These are phyloP conservation scores for Neonectria magnoliae DNA, from an alignment of 2,329 filamentous ascomycete species.

Conservation along the genomic window DNA sequence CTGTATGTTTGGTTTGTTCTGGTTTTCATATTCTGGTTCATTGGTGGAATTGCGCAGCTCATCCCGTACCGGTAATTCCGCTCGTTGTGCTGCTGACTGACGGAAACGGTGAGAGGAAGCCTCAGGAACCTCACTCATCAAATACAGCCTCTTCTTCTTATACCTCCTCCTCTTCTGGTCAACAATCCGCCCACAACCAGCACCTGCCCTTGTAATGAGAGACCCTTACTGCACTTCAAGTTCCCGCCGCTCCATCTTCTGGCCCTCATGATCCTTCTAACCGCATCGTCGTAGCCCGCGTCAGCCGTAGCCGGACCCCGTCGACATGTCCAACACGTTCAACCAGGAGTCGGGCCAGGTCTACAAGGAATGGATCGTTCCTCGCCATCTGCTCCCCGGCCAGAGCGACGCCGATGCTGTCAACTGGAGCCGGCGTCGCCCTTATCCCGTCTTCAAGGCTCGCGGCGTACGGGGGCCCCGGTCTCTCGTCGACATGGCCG, in stretches of 20 bases:
- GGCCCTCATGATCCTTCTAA: background rate
- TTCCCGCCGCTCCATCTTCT: background rate
- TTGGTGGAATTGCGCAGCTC: background rate
- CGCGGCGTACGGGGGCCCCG: conserved; percentile 47
- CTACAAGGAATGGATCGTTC: conserved; percentile 51
- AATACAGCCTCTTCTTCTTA: background rate
- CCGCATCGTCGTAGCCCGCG: background rate
- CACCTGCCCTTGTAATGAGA: background rate
- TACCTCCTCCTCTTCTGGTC: background rate
- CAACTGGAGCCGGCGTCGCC: conserved; percentile 51
- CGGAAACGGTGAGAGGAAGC: background rate
- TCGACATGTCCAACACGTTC: conserved; percentile 42
- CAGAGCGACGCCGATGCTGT: conserved; percentile 33
- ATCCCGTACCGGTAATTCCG: background rate
- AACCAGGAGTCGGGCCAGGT: conserved; percentile 49
- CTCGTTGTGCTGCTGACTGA: background rate
- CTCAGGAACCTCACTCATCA: background rate
- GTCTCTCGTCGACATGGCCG: conserved; percentile 52
- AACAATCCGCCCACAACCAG: background rate
- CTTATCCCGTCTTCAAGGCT: conserved; percentile 41
- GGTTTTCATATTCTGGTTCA: background rate
- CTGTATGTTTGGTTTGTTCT: too few relatives aligned
- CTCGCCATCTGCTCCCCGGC: conserved; percentile 38
- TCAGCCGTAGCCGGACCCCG: background rate
- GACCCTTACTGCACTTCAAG: background rate